Evolutionary conservation across 1,284 basidiomycete species (phyloP).

Genomic region (Microbotryomycetes sp.): DNA sequence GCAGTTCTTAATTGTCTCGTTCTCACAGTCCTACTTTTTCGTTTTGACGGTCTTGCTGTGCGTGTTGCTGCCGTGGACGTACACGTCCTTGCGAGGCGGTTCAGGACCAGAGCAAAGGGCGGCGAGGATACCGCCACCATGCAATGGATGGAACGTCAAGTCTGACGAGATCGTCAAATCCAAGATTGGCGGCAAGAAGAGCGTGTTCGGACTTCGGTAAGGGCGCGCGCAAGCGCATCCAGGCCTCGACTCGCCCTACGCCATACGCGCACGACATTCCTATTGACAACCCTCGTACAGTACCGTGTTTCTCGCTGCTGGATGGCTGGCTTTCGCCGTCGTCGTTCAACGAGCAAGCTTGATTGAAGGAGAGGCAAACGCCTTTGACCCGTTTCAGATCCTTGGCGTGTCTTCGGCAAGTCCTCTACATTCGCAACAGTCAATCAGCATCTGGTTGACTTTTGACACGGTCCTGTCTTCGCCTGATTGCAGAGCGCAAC

Average conservation of each 20-base stretch:
- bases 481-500: constrained; percentile 49
- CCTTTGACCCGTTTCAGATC: constrained; percentile 94
- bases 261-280: not conserved
- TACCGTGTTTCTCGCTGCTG: constrained; percentile 39
- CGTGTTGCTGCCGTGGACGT: constrained; percentile 34
- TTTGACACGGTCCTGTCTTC: not conserved
- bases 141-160: constrained; percentile 35
- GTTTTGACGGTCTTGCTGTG: constrained; percentile 34
- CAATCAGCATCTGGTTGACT: not conserved
- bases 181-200: not conserved
- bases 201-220: not conserved
- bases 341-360: constrained; percentile 28
- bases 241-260: too few species aligned
- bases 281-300: constrained; percentile 4
- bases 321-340: constrained; percentile 42
- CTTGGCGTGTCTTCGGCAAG: constrained; percentile 68
- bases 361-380: constrained; percentile 50
- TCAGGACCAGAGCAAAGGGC: constrained; percentile 11
- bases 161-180: constrained; percentile 14
- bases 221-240: not conserved
- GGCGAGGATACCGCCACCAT: constrained; percentile 24
- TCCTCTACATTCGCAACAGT: not conserved
- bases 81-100: constrained; percentile 21
- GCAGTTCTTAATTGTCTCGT: not conserved
- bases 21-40: constrained; percentile 33